Evolutionary conservation across 768 basidiomycete species (phyloP), one percentile per base, ranked within the genome.

Genomic region (Mycena leptocephala): DNA sequence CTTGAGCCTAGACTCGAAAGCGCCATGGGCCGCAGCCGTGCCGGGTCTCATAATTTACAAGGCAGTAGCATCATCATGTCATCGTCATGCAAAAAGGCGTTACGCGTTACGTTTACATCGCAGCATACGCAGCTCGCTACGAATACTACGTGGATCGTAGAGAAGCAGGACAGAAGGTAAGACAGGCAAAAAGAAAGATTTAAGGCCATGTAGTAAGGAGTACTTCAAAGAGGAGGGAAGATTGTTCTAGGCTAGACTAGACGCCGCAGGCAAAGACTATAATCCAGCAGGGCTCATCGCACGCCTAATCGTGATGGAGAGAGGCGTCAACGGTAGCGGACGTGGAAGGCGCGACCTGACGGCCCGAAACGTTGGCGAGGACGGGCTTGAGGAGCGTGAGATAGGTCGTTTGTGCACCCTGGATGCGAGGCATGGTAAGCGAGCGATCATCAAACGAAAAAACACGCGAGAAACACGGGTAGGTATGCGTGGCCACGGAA

Each of bases 401-500:
- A 87, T 98, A 98, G 48, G 95, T 88, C 71, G 89, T 87, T 91
- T 96, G 94, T 58, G 98, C 98, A 78, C 98, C 98, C 94, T 98
- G 74, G 63, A 77, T 46, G 43, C 43, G 43, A 74, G 79, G 58
- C 61, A 72, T 51, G 48, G 48, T 65, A 76, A 66, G 59, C 48
- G 48, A 74, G 79, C 66, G 48, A 64, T 68, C 22, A 59, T 46
- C 20, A 43, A 46, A 20, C 37, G 58, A 35, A 70, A n/a, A 78
- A 41, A 80, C 64, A 68, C 80, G 79, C 81, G 81, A 74, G 79
- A 61, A 70, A 71, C 76, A 76, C 62, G 35, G 55, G 70, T 10
- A 41, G 30, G 22, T 22, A 41, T 41, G 28, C 39, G 62, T 16
- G 41, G n/a, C 18, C 24, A 46, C 3, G 43, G 24, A 28, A 35